A percentile compares a stretch with the other conserved stretches of the same genome.
These are phyloP conservation scores for Pholiota molesta DNA, from an alignment of 768 basidiomycete genomes.

Conservation along the genomic window DNA sequence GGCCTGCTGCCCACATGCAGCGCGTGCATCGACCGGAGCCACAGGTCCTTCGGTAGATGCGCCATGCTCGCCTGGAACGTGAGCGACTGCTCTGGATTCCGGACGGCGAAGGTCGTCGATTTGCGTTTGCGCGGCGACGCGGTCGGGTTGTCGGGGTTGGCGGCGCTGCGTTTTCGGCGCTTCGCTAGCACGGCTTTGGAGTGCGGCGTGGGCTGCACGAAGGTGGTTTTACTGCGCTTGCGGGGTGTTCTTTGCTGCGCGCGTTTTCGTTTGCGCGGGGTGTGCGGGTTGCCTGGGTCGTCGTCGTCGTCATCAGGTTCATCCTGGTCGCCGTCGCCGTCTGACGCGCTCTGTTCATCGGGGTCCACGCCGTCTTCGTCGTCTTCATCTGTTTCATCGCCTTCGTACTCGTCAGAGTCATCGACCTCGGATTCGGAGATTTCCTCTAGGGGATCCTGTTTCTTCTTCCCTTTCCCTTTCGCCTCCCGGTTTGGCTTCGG, in stretches of 20 bases:
- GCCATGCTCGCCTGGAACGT: conserved; percentile 41
- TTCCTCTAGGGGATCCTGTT: conserved; percentile 15
- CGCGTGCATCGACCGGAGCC: conserved; percentile 86
- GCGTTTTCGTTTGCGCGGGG: conserved; percentile 61
- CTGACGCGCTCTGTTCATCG: conserved; percentile 29
- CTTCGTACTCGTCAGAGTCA: conserved; percentile 28
- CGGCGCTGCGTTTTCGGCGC: conserved; percentile 27
- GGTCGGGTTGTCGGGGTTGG: conserved; percentile 5
- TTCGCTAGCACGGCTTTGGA: conserved; percentile 68
- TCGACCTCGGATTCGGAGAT: conserved; percentile 33
- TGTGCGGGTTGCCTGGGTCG: conserved; percentile 38
- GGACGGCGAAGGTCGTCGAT: conserved; percentile 24
- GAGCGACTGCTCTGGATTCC: conserved; percentile 35
- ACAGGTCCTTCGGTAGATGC: conserved; percentile 73
- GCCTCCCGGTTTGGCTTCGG: conserved; percentile 9
- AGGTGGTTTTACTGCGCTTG: conserved; percentile 34
- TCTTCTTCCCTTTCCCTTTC: conserved; percentile 8
- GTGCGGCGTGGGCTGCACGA: conserved; percentile 73
- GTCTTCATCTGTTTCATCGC: conserved; percentile 28
- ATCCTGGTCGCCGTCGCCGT: conserved; percentile 23
- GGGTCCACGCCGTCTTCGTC: conserved; percentile 28
- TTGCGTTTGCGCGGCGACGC: conserved; percentile 32
- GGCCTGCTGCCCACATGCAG: conserved; percentile 94
- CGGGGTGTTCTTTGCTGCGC: conserved; percentile 24
- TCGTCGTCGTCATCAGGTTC: conserved; percentile 30